Evolutionary conservation across 2,329 filamentous ascomycete species (phyloP).

Genomic region (Pseudopyricularia cyperi): DNA sequence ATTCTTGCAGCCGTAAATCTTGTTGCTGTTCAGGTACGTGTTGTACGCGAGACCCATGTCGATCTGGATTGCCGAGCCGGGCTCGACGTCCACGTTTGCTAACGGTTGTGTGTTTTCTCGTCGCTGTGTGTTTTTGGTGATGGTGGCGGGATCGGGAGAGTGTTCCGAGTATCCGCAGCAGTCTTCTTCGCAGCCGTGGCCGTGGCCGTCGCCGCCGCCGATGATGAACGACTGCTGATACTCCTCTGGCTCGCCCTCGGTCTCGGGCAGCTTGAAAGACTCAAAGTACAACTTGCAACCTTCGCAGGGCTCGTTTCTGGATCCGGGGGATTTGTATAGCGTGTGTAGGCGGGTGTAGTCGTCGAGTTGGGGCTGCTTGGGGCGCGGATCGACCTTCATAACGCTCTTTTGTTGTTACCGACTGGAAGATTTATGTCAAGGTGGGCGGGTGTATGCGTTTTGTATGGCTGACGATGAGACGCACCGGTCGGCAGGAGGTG

Average conservation of each 20-base stretch:
- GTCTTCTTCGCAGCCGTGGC: background rate
- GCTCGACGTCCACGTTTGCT: background rate
- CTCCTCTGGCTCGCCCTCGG: no score
- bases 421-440: no score
- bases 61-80: background rate
- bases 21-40: conserved; percentile 72
- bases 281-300: no score
- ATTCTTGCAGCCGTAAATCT: conserved; percentile 84
- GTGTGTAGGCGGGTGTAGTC: background rate
- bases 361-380: background rate
- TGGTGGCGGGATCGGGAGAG: background rate
- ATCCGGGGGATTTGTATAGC: background rate
- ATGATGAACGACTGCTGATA: no score
- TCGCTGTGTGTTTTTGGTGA: background rate
- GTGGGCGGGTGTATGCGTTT: background rate
- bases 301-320: no score
- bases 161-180: background rate
- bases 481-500: no score
- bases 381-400: background rate
- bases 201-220: no score
- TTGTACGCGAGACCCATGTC: conserved; percentile 77
- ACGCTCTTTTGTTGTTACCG: no score
- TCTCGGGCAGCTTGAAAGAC: no score
- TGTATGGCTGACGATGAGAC: no score
- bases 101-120: background rate